Base-by-base conservation (phyloP, 148 eudicot genomes). In the Rhododendron griersonianum region DNA sequence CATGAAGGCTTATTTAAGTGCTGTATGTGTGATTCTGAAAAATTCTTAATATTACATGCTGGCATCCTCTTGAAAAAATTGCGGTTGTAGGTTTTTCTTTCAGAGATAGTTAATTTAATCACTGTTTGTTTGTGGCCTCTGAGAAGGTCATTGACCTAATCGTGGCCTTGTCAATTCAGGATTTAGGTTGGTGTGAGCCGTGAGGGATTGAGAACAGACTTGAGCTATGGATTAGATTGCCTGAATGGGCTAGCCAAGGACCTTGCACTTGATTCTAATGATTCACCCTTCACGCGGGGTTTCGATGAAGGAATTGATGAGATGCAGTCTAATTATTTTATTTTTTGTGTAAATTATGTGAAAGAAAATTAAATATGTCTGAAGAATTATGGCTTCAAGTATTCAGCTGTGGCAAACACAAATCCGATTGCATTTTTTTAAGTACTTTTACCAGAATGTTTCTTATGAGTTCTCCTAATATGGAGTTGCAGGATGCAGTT, bases 401-500 rank as follows among this genome's bases (percentile, higher is more conserved):
- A n/a, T 78, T 7, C 51, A 76, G 39, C 1, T 0, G 47, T 37
- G 47, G 41, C 47, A 37, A 75, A 75, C 25, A 75, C 25, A 75
- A 75, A 39, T 75, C 47, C 5, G 1, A 11, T 21, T 76, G n/a
- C 37, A 76, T 41, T 37, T 39, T 39, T 19, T 19, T 39, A 39
- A 0, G 39, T 0, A 19, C 48, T 76, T 37, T 19, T 48, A 37
- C n/a, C 44, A 18, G 25, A 74, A 74, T 39, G 44, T 75, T 1
- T 14, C 47, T 75, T 75, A 39, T 75, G 21, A 39, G n/a, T 76
- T 73, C 44, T 25, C 53, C 81, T 57, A n/a, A 57, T 55, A 21
- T 61, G 82, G 88, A 57, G 75, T 69, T 89, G 83, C 90, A 96
- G 99, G 89, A 85, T 90, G 94, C 98, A 88, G 89, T 86, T 82